phyloP scores from a whole-genome alignment of 2,329 filamentous ascomycete genomes.

The Diaporthe eres region DNA sequence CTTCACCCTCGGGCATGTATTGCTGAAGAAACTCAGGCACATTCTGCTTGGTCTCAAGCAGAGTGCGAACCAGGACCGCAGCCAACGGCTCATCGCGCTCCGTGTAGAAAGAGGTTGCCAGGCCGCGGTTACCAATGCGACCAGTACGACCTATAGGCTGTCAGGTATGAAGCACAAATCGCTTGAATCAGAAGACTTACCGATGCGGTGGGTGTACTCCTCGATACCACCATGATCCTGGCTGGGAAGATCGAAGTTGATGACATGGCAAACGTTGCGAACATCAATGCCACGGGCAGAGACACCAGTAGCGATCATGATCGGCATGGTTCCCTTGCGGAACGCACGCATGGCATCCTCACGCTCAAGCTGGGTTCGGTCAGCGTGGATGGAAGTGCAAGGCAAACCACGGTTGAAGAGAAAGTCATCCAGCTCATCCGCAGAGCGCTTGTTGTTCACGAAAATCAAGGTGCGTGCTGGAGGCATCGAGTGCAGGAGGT shows the following conservation, averaged over 20 bases:
- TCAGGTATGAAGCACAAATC: not conserved
- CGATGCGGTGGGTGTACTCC: constrained; percentile 95
- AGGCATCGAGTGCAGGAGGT: constrained; percentile 78
- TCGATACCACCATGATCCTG: constrained; percentile 85
- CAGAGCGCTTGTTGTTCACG: constrained; percentile 83
- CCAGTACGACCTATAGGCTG: constrained; percentile 84
- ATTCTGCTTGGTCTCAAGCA: constrained; percentile 83
- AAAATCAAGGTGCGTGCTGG: constrained; percentile 90
- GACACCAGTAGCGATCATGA: constrained; percentile 89
- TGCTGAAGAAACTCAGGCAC: constrained; percentile 86
- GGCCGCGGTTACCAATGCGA: constrained; percentile 88
- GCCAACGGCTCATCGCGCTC: constrained; percentile 82
- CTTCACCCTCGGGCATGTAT: constrained; percentile 71
- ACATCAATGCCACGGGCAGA: constrained; percentile 92
- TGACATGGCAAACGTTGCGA: constrained; percentile 87
- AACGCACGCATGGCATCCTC: constrained; percentile 93
- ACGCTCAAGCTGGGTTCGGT: constrained; percentile 90
- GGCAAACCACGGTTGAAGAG: constrained; percentile 86
- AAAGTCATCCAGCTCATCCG: constrained; percentile 89
- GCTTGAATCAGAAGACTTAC: constrained; percentile 61
- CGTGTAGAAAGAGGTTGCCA: constrained; percentile 91
- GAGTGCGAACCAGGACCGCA: constrained; percentile 81
- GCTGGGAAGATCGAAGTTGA: constrained; percentile 92
- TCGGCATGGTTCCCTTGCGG: constrained; percentile 79
- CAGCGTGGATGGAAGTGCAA: constrained; percentile 88